Conservation (phyloP, 805 yeast genomes). For the Ogataea nakhonphanomensis region DNA sequence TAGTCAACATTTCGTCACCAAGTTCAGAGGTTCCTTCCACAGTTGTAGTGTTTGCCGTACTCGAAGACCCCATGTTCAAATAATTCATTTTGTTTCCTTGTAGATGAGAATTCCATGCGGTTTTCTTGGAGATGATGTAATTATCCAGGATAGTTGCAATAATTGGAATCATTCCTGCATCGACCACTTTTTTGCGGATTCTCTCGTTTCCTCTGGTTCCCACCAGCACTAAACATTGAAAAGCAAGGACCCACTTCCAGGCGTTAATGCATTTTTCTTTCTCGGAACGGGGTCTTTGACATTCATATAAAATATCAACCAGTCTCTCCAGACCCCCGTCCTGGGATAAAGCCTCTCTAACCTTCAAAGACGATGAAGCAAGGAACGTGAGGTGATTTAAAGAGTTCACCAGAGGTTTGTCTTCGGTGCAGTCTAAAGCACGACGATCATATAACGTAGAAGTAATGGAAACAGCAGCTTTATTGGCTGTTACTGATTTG, state of each 20-base stretch:
- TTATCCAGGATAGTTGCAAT: constrained; percentile 91
- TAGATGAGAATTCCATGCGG: constrained; percentile 19
- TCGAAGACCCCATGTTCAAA: constrained; percentile 4
- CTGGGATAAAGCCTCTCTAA: constrained; percentile 79
- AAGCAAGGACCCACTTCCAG: constrained; percentile 96
- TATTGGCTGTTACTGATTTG: constrained; percentile 70
- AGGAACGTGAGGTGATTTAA: constrained; percentile 85
- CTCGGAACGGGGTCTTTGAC: constrained; percentile 41
- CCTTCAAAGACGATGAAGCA: constrained; percentile 81
- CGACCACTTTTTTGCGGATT: constrained; percentile 80
- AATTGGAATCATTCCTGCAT: constrained; percentile 88
- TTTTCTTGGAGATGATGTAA: constrained; percentile 45
- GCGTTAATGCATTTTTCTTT: constrained; percentile 56
- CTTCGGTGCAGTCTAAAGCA: constrained; percentile 87
- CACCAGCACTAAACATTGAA: constrained; percentile 86
- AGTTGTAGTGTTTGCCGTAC: constrained; percentile 8
- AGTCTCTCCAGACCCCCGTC: constrained; percentile 94
- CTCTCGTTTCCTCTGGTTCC: constrained; percentile 92
- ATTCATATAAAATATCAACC: constrained; percentile 80
- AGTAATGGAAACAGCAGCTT: constrained; percentile 90
- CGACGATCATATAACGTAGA: constrained; percentile 87
- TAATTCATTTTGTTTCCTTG: constrained; percentile 11
- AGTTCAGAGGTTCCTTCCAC: constrained; percentile 15
- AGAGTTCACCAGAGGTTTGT: constrained; percentile 87
- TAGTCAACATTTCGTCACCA: constrained; percentile 9